Conservation (phyloP, 2,329 filamentous ascomycete species). For the Trematosphaeria pertusa region DNA sequence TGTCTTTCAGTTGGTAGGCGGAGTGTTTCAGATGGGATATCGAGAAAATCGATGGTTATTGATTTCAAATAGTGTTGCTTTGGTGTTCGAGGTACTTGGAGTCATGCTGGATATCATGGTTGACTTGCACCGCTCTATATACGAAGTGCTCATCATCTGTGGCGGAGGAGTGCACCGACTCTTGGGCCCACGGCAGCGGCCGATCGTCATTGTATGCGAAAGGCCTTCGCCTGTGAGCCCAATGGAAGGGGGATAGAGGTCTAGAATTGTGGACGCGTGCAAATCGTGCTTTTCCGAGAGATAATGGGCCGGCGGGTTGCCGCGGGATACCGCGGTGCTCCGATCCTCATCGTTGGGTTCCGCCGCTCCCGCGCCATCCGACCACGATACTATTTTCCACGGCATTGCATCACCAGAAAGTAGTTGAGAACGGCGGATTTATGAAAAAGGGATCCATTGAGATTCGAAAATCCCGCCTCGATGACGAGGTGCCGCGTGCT, state of each 20-base stretch:
- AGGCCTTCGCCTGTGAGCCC: neutral
- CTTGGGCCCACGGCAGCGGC: neutral
- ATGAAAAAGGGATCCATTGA: no score
- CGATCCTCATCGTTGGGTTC: no score
- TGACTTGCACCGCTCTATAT: neutral
- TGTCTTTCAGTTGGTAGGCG: neutral
- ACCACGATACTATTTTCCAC: no score
- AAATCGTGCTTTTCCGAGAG: neutral
- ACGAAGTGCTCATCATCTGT: neutral
- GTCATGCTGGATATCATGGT: neutral
- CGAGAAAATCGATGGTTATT: no score
- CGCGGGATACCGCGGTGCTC: conserved; percentile 10
- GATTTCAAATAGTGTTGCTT: neutral
- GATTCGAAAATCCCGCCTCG: no score
- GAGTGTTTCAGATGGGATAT: no score
- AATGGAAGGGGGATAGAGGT: neutral
- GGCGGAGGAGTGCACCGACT: neutral
- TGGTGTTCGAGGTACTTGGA: neutral
- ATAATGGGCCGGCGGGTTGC: conserved; percentile 9
- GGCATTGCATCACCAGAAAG: no score
- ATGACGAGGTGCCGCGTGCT: no score
- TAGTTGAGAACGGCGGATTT: no score
- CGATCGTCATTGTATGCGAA: neutral
- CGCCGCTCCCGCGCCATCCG: no score
- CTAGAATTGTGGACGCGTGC: neutral